Evolutionary conservation across 1,139 yeast genomes (phyloP).

Genomic region (Arxiozyma heterogenica): DNA sequence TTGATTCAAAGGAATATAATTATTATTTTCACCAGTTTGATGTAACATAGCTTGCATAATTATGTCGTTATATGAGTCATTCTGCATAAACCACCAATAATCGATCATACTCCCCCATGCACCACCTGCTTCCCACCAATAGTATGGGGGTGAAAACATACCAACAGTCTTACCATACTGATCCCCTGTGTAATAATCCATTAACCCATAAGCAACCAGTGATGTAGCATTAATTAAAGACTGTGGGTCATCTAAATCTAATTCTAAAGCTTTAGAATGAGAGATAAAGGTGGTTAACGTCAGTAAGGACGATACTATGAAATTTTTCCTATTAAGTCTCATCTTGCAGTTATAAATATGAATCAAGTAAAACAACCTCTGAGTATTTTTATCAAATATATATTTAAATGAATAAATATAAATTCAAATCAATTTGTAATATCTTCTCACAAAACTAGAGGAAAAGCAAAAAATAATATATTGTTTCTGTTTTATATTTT

Average conservation of each 20-base stretch:
- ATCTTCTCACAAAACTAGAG: neutral
- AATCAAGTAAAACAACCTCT: neutral
- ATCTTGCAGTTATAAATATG: neutral
- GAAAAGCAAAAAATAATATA: neutral
- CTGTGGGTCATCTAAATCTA: constrained; percentile 32
- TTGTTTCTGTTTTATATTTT: no score
- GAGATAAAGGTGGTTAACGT: neutral
- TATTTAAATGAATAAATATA: neutral
- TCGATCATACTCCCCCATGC: constrained; percentile 87
- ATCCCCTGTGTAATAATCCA: constrained; percentile 76
- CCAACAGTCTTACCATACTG: constrained; percentile 71
- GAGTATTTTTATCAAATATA: no score
- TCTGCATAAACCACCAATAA: constrained; percentile 61
- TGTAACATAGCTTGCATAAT: constrained; percentile 57
- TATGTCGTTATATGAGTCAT: constrained; percentile 53
- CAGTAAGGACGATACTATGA: constrained; percentile 3
- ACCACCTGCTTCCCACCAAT: constrained; percentile 99
- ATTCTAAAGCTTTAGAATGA: constrained; percentile 23
- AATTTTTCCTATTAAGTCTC: neutral
- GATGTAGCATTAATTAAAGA: constrained; percentile 46
- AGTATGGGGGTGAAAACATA: constrained; percentile 76
- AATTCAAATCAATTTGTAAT: neutral
- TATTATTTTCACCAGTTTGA: constrained; percentile 68
- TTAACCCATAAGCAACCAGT: constrained; percentile 57
- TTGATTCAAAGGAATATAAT: constrained; percentile 83